Evolutionary conservation across 139 green algal genomes (phyloP).

Genomic region (Chlamydomonas incerta): DNA sequence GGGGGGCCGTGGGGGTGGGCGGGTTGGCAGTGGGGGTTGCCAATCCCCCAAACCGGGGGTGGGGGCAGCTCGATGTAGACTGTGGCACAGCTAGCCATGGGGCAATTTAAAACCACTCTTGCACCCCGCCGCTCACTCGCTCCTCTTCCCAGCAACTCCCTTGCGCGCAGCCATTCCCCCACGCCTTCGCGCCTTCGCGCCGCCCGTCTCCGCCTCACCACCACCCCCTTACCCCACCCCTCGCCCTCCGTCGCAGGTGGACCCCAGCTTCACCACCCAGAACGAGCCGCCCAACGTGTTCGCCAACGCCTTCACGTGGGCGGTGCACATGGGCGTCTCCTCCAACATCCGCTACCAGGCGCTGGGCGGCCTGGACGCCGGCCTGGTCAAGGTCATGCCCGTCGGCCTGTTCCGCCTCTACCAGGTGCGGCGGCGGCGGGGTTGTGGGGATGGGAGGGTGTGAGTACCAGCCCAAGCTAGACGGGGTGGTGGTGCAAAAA

Average conservation of each 20-base stretch:
- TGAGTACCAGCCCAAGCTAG: neutral
- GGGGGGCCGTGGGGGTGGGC: no score
- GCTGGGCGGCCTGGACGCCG: slow-evolving; percentile 92
- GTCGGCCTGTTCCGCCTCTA: slow-evolving; percentile 81
- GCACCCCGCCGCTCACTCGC: no score
- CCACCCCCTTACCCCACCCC: neutral
- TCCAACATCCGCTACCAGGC: slow-evolving; percentile 95
- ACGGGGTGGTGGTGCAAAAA: no score
- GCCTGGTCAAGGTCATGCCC: slow-evolving; percentile 80
- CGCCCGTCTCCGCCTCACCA: neutral
- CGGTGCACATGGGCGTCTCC: slow-evolving; percentile 93
- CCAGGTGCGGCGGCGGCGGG: slow-evolving; percentile 39
- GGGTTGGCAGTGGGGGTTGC: no score
- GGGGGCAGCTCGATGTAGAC: no score
- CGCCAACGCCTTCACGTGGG: slow-evolving; percentile 91
- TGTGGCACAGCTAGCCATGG: no score
- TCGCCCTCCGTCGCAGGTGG: slow-evolving; percentile 16
- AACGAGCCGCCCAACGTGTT: slow-evolving; percentile 89
- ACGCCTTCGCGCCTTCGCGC: neutral
- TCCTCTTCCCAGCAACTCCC: no score
- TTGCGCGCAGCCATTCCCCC: no score
- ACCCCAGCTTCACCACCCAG: slow-evolving; percentile 67
- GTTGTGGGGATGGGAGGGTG: neutral
- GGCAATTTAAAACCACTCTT: no score
- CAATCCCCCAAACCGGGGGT: no score